Base-by-base conservation (phyloP, 331 rosid species). In the Spiraea crenata region DNA sequence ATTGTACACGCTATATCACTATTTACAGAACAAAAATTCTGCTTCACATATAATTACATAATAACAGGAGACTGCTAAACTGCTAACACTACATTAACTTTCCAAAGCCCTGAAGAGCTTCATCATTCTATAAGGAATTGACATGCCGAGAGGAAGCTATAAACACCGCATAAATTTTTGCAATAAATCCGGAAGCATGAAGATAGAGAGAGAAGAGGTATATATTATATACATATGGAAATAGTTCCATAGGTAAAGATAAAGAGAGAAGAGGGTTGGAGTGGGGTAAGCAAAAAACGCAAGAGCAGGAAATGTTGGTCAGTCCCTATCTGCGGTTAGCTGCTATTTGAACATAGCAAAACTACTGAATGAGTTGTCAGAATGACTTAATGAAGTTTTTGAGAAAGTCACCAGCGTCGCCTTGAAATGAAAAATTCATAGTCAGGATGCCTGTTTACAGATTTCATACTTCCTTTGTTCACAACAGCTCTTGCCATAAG, bases 371-470 rank as follows among this genome's bases (percentile, higher is more conserved):
- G 63, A 64, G 67, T 80, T 65, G 74, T 55, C n/a, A 51, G 42
- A 67, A 15, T 50, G 68, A 65, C 16, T 52, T 37, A 46, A 17
- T 42, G 44, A 38, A 1, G 35, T 16, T 10, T 68, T 51, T 40
- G 17, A 46, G 0, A 25, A 57, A 66, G 75, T 70, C 86, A 79
- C 74, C 77, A 83, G 47, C 83, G 82, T 67, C 79, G 81, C 79
- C 96, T 79, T 17, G 96, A 88, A 81, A 81, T 70, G 86, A 89
- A 92, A 83, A 89, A 92, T 75, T 92, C 96, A 34, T 76, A 88
- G 77, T 92, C 96, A 7, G 88, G 92, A 66, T 92, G 98, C 61
- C 60, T 82, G 74, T 85, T 89, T 75, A 74, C 80, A 20, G 85
- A 68, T 63, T 75, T 69, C 67, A 40, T 55, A 71, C 78, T 71